Evolutionary conservation across 1,139 yeast species (phyloP).

Genomic region (Yamadazyma diddensiae): DNA sequence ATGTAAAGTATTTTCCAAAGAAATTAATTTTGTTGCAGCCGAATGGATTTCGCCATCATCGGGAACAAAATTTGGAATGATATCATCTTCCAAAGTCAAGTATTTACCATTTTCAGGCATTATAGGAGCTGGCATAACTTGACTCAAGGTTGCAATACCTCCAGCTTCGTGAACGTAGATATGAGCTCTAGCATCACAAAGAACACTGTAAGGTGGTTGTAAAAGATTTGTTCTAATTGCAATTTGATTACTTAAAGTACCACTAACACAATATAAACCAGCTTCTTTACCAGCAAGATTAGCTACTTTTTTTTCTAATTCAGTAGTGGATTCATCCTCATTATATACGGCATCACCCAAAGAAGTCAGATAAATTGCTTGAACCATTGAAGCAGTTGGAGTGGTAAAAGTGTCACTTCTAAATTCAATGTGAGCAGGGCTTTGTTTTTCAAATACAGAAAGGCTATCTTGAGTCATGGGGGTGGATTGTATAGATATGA

Average conservation of each 20-base stretch:
- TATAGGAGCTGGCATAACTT: slow-evolving; percentile 89
- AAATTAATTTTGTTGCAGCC: slow-evolving; percentile 46
- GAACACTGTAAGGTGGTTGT: slow-evolving; percentile 84
- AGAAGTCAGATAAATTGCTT: slow-evolving; percentile 33
- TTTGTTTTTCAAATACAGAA: slow-evolving; percentile 16
- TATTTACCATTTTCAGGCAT: slow-evolving; percentile 70
- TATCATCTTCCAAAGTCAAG: slow-evolving; percentile 72
- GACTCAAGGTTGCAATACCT: slow-evolving; percentile 84
- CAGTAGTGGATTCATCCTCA: slow-evolving; percentile 72
- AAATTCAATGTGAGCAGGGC: slow-evolving; percentile 52
- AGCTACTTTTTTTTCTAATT: slow-evolving; percentile 65
- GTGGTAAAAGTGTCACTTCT: slow-evolving; percentile 93
- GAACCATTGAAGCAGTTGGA: slow-evolving; percentile 73
- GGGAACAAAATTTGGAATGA: slow-evolving; percentile 59
- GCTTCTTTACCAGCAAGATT: slow-evolving; percentile 77
- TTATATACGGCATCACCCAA: slow-evolving; percentile 86
- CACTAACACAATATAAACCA: slow-evolving; percentile 82
- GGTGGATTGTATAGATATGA: too few species aligned
- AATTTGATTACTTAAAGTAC: slow-evolving; percentile 88
- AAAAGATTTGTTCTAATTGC: slow-evolving; percentile 72
- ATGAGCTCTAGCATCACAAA: slow-evolving; percentile 86
- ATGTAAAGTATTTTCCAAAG: slow-evolving; percentile 46
- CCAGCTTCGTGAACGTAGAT: slow-evolving; percentile 85
- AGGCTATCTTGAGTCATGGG: neutral
- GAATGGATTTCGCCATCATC: slow-evolving; percentile 52